phyloP scores from a whole-genome alignment of 139 green algal genomes.

The Chlorella sp. region DNA sequence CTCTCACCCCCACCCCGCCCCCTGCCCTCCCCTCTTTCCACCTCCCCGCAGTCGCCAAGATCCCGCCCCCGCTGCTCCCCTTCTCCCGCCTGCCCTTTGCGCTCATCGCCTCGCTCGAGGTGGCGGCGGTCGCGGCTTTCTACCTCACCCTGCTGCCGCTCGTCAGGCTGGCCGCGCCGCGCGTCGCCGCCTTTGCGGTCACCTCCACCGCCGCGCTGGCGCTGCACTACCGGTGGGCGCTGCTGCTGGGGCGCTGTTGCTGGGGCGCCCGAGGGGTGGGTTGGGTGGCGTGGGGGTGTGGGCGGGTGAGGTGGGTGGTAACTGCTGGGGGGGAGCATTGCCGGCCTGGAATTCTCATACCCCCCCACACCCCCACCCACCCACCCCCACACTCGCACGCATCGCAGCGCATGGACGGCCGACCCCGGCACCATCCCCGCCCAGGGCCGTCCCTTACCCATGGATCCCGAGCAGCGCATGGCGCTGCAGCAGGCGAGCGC shows the following conservation, averaged over 20 bases:
- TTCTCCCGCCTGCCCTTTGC: conserved; percentile 17
- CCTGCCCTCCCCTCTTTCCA: no score
- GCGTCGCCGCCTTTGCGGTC: background rate
- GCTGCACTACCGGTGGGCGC: background rate
- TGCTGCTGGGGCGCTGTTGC: background rate
- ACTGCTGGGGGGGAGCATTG: background rate
- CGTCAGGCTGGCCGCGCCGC: background rate
- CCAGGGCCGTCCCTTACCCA: background rate
- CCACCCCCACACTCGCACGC: no score
- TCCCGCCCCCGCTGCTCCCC: conserved; percentile 29
- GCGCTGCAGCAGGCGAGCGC: background rate
- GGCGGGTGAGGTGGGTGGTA: background rate
- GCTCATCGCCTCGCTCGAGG: conserved; percentile 27
- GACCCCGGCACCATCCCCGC: background rate
- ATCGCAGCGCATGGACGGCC: background rate
- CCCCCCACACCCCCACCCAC: background rate
- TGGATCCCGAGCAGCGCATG: background rate
- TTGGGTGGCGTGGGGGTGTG: background rate
- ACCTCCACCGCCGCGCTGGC: background rate
- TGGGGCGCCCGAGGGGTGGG: no score
- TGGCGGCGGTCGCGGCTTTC: conserved; percentile 1
- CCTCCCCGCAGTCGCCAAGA: conserved; percentile 22
- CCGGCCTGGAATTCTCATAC: background rate
- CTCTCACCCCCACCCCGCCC: background rate
- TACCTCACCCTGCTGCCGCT: background rate